Base-by-base conservation (phyloP, 1,139 yeast genomes). In the Magnusiomyces suaveolens region DNA sequence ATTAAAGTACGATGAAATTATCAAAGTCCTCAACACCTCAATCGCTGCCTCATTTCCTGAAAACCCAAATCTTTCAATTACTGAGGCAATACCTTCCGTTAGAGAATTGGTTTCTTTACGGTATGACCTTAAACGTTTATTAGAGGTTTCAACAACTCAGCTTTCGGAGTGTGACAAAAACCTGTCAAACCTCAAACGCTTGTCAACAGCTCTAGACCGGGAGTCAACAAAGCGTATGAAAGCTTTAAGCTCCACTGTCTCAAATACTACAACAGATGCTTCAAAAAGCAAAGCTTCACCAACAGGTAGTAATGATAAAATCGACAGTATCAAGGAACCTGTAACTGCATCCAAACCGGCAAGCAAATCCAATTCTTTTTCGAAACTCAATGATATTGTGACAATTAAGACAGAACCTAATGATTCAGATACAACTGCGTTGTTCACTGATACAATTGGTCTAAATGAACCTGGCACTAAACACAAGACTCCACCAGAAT, bases 401-500 rank as follows among this genome's bases (percentile, higher is more conserved):
- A 49, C 41, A 29, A 52, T 53, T 23, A 52, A 53, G 39, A 53
- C 52, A 8, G 54, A 55, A 20, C 14, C 25, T 21, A 38, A 29
- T 44, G 57, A 54, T 32, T 2, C 56, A 2, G 36, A 47, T 23
- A 33, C 38, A 33, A n/a, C 20, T 2, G 43, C 53, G 16, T 14
- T 48, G 10, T 21, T 33, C 12, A 44, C 50, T n/a, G 54, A 54
- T 48, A 51, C 52, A 23, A 51, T 48, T 20, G 56, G 56, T 2
- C 29, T 54, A 14, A 47, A 46, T 6, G 50, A 50, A 24, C 29
- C 55, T 1, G 50, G 48, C 6, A 51, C 55, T n/a, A 50, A 44
- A 14, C 48, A 52, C 18, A 57, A 52, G 16, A 32, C 55, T 16
- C 53, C 58, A 25, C 56, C 78, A 77, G 63, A 87, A 80, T 69